A percentile compares a stretch with the other conserved stretches of the same genome.
These are phyloP conservation scores for Nemophila menziesii DNA, from an alignment of 257 asterid genomes.

Conservation along the genomic window DNA sequence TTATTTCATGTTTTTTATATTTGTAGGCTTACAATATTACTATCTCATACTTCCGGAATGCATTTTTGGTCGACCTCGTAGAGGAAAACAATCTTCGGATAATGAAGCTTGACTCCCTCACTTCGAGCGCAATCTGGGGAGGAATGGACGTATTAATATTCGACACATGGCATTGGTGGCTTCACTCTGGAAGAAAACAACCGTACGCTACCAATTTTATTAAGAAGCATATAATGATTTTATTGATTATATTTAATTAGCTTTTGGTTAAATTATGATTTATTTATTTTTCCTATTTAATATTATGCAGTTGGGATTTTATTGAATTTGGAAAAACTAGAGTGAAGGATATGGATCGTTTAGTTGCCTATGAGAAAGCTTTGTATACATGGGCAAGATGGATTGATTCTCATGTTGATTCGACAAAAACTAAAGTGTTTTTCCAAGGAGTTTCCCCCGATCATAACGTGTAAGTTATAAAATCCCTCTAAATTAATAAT, in stretches of 20 bases:
- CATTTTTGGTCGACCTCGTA: conserved; percentile 24
- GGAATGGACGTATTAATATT: conserved; percentile 25
- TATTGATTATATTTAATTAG: conserved; percentile 10
- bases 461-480: conserved; percentile 32
- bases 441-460: conserved; percentile 60
- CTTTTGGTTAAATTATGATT: no score
- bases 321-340: conserved; percentile 24
- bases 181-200: conserved; percentile 43
- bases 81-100: conserved; percentile 15
- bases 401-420: conserved; percentile 30
- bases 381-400: conserved; percentile 42
- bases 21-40: conserved; percentile 25
- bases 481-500: no score
- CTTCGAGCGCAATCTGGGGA: conserved; percentile 21
- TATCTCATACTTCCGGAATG: conserved; percentile 20
- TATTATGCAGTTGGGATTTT: conserved; percentile 23
- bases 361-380: conserved; percentile 34
- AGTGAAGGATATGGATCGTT: conserved; percentile 3
- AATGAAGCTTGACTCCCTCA: conserved; percentile 26
- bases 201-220: conserved; percentile 25
- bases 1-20: background rate
- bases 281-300: no score
- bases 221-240: background rate
- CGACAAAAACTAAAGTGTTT: conserved; percentile 28
- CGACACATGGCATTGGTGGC: conserved; percentile 59